A percentile compares a stretch with the other conserved stretches of the same genome.
phyloP scores from a whole-genome alignment of 306 rosid genomes.

The Sesbania bispinosa region DNA sequence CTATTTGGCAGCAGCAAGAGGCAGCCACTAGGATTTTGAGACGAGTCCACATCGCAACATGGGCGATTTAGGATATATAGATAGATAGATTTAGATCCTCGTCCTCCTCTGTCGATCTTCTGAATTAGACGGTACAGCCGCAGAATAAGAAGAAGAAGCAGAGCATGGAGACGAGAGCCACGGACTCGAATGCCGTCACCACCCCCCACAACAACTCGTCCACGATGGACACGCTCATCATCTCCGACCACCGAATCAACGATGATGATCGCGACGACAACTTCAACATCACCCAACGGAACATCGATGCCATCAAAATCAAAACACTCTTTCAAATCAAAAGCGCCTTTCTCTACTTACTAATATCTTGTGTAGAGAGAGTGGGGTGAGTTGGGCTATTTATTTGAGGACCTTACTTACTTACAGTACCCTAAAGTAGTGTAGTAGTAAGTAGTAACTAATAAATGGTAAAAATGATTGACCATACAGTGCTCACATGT shows the following conservation, averaged over 20 bases:
- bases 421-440: not conserved
- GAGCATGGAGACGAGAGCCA: slow-evolving; percentile 71
- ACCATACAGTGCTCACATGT: not conserved
- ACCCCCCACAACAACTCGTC: slow-evolving; percentile 77
- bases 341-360: not conserved
- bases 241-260: slow-evolving; percentile 34
- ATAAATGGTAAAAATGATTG: not conserved
- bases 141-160: slow-evolving; percentile 82
- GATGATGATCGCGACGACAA: not conserved
- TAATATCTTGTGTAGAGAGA: not conserved
- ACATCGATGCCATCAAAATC: not conserved
- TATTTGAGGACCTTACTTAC: not conserved
- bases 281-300: not conserved
- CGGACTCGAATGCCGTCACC: slow-evolving; percentile 72
- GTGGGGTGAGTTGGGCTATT: not conserved
- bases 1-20: not conserved
- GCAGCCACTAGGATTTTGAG: not conserved
- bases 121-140: slow-evolving; percentile 62
- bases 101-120: too few relatives aligned
- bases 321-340: not conserved
- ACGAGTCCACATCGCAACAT: not conserved
- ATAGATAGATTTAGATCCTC: too few relatives aligned
- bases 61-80: too few relatives aligned
- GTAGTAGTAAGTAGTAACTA: not conserved
- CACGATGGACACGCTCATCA: slow-evolving; percentile 43